Percentiles rank a stretch among this genome's conserved stretches.
These are phyloP conservation scores for Lactarius vividus DNA, from an alignment of 768 basidiomycete species.

Conservation along the genomic window DNA sequence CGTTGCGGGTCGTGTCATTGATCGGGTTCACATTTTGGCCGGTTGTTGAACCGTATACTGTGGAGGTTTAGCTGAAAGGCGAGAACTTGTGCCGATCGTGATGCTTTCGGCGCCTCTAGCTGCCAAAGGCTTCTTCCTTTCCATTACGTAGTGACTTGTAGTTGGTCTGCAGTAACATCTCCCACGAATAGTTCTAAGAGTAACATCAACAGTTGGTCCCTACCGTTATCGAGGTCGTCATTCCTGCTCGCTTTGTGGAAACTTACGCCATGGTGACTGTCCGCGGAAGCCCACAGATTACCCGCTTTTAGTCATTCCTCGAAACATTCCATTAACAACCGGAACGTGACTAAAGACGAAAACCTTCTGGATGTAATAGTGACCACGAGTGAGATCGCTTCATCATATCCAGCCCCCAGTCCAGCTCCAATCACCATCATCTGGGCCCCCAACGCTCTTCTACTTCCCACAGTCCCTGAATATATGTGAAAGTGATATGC, in stretches of 20 bases:
- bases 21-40: too few species aligned
- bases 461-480: not conserved
- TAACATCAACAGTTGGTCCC: too few species aligned
- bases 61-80: too few species aligned
- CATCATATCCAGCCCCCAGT: not conserved
- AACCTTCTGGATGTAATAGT: not conserved
- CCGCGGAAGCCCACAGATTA: not conserved
- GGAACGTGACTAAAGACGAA: not conserved
- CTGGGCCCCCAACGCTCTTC: not conserved
- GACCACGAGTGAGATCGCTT: not conserved
- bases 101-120: too few species aligned
- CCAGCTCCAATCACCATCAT: not conserved
- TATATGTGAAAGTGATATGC: slow-evolving; percentile 1
- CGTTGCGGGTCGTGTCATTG: too few species aligned
- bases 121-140: not conserved
- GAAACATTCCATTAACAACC: not conserved
- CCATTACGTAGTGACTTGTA: not conserved
- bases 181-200: not conserved
- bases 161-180: not conserved
- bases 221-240: not conserved
- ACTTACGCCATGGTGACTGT: not conserved
- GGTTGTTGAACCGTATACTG: too few species aligned
- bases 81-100: too few species aligned
- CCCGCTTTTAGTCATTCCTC: not conserved
- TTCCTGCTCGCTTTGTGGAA: not conserved